These are phyloP conservation scores for Phylloboletellus chloephorus DNA, from an alignment of 1,284 basidiomycete species.

Conservation along the genomic window DNA sequence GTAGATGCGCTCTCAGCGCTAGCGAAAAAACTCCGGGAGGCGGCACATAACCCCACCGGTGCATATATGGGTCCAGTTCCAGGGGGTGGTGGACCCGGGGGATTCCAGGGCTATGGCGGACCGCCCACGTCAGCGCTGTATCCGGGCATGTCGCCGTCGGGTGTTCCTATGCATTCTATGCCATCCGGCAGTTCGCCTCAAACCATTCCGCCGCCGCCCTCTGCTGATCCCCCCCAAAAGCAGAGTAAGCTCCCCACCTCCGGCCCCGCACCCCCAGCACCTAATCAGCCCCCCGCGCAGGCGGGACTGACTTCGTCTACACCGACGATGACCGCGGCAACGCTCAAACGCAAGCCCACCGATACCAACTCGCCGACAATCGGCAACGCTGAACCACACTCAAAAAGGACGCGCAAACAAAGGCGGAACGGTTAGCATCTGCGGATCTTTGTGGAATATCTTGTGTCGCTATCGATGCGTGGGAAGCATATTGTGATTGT, in stretches of 20 bases:
- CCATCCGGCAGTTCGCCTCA: conserved; percentile 42
- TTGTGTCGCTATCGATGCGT: conserved; percentile 24
- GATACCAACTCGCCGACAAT: conserved; percentile 51
- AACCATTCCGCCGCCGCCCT: conserved; percentile 39
- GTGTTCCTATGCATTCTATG: conserved; percentile 30
- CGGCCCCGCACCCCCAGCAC: conserved; percentile 38
- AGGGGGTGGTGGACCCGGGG: conserved; percentile 19
- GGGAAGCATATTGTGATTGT: conserved; percentile 31
- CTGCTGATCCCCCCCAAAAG: conserved; percentile 46
- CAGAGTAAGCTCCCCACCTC: conserved; percentile 49
- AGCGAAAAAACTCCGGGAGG: conserved; percentile 32
- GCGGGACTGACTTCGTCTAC: conserved; percentile 40
- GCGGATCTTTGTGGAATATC: conserved; percentile 28
- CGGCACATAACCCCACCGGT: conserved; percentile 20
- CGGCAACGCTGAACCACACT: conserved; percentile 40
- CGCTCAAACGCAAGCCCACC: conserved; percentile 61
- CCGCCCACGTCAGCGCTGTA: conserved; percentile 41
- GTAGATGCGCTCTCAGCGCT: conserved; percentile 31
- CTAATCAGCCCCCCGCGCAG: conserved; percentile 37
- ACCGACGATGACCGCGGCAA: conserved; percentile 48
- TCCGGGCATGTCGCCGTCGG: conserved; percentile 41
- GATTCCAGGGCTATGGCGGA: conserved; percentile 22
- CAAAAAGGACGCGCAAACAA: conserved; percentile 46
- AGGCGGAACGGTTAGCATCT: conserved; percentile 34
- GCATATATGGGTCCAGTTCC: conserved; percentile 19